Base-by-base conservation (phyloP, 305 asterid genomes). In the Petunia hybrid region DNA sequence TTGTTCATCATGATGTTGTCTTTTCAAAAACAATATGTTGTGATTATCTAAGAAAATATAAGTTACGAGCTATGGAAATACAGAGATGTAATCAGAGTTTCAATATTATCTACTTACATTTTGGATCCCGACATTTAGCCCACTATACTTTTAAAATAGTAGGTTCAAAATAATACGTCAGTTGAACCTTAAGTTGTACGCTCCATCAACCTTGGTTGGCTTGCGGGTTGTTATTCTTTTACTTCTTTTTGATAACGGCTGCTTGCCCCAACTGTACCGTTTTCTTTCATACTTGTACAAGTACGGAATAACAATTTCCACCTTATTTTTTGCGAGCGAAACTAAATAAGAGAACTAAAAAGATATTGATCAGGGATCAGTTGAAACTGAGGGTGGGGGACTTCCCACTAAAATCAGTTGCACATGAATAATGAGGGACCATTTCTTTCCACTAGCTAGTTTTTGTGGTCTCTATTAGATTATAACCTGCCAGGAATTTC, bases 361-460 rank as follows among this genome's bases (percentile, higher is more conserved):
- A 74, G 31, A 73, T 51, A 13, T 63, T 74, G 78, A 53, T 53
- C 53, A 53, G 64, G 78, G 78, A 74, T 74, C 38, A 74, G 7
- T 74, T 74, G 64, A 14, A 51, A 51, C 57, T 51, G 57, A 51
- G 36, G 38, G 78, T 74, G 40, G 64, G 78, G 39, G 35, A 36
- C 64, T 36, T 69, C 59, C 64, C 78, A 74, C 64, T 74, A 36
- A 74, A 51, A 51, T 73, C 78, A 73, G 53, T 4, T 73, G 63
- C 64, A 73, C 46, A 73, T 74, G 78, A 74, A 74, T 53, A 53
- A 36, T 53, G 61, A 53, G 64, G 78, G 78, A 74, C 78, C 78
- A 74, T 38, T 36, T 71, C n/a, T 51, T 73, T 36, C 78, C 78
- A 73, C 78, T 73, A 73, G 22, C 45, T 8, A 68, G 4, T 53